Percentiles rank a stretch among this genome's conserved stretches.
Evolutionary conservation across 2,329 filamentous ascomycete species (phyloP).

Genomic region (Ophiostoma novo-ulmi): DNA sequence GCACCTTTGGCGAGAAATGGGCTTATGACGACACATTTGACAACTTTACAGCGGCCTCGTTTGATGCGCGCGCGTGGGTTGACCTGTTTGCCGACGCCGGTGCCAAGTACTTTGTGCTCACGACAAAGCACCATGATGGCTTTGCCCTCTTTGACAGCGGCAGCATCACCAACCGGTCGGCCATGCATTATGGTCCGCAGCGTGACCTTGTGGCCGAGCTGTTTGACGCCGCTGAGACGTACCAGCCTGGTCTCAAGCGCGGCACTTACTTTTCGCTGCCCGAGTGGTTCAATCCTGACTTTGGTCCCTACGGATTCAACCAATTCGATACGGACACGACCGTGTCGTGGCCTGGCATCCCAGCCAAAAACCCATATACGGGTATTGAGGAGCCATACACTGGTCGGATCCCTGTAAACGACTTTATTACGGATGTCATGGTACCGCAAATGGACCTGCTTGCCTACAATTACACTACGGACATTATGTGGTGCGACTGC

Average conservation of each 20-base stretch:
- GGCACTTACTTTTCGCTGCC: constrained; percentile 47
- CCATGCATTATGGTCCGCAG: constrained; percentile 39
- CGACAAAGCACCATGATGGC: constrained; percentile 46
- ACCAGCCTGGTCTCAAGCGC: constrained; percentile 41
- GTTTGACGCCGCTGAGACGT: constrained; percentile 39
- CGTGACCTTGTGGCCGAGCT: constrained; percentile 41
- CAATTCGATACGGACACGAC: constrained; percentile 21
- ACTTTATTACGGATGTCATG: constrained; percentile 43
- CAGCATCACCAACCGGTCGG: constrained; percentile 38
- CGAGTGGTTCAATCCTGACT: constrained; percentile 48
- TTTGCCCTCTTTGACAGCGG: constrained; percentile 41
- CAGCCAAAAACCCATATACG: constrained; percentile 43
- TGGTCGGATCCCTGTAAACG: constrained; percentile 36
- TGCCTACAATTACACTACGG: constrained; percentile 39
- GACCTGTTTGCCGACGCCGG: constrained; percentile 38
- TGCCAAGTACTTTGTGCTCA: constrained; percentile 44
- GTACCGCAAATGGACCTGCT: constrained; percentile 45
- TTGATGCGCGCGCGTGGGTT: constrained; percentile 32
- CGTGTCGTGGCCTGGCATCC: constrained; percentile 34
- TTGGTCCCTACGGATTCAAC: constrained; percentile 41
- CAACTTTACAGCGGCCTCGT: constrained; percentile 26
- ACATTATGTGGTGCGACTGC: constrained; percentile 49
- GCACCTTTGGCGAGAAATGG: constrained; percentile 25
- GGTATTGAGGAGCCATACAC: constrained; percentile 40
- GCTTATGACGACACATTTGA: constrained; percentile 36